phyloP scores from a whole-genome alignment of 1,284 basidiomycete genomes.

The Sphaerobolus stellatus region DNA sequence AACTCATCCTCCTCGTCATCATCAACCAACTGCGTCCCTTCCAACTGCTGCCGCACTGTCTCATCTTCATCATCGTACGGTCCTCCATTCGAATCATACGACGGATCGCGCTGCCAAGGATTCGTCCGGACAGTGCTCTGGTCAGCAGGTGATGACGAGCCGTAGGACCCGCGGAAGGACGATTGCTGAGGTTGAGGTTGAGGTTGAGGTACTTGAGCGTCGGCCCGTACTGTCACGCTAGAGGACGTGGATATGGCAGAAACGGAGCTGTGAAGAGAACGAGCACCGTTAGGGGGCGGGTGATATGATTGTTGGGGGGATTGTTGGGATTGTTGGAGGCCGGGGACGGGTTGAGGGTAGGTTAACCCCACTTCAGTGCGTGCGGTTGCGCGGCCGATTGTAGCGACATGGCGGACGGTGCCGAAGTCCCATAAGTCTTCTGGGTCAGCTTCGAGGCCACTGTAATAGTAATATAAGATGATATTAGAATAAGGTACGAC shows the following conservation, averaged over 20 bases:
- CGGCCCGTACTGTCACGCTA: constrained; percentile 51
- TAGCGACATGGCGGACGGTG: constrained; percentile 73
- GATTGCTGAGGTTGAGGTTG: background rate
- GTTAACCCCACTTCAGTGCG: constrained; percentile 14
- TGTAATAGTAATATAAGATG: constrained; percentile 32
- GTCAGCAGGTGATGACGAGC: constrained; percentile 1
- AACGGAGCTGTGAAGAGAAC: background rate
- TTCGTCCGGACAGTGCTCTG: constrained; percentile 11
- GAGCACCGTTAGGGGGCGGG: constrained; percentile 1
- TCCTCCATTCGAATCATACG: constrained; percentile 9
- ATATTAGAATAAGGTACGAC: background rate
- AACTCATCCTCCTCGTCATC: constrained; percentile 57
- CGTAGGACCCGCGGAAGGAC: background rate
- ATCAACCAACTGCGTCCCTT: constrained; percentile 27
- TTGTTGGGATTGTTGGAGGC: constrained; percentile 4
- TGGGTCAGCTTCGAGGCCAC: constrained; percentile 55
- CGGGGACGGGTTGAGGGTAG: constrained; percentile 9
- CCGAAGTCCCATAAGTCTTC: constrained; percentile 97
- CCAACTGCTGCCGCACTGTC: constrained; percentile 1
- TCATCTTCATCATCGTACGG: constrained; percentile 8
- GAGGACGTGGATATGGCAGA: constrained; percentile 33
- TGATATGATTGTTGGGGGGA: constrained; percentile 1
- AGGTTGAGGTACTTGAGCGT: constrained; percentile 25
- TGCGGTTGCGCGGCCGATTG: constrained; percentile 54
- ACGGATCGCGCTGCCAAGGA: constrained; percentile 4